Evolutionary conservation across 2,329 filamentous ascomycete genomes (phyloP).

Genomic region (Fusarium sp.): DNA sequence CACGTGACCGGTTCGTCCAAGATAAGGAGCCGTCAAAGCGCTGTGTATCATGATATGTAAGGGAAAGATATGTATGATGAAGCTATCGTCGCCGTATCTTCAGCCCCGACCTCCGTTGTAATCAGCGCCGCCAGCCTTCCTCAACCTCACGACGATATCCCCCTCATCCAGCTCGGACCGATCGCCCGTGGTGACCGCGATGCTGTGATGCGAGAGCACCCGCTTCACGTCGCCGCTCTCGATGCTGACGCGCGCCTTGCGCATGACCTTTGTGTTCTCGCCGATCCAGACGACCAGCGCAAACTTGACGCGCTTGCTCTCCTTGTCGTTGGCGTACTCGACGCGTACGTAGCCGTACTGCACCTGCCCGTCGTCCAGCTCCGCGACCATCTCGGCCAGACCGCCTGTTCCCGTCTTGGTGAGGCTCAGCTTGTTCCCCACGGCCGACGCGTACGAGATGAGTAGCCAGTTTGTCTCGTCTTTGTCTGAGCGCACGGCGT

Average conservation of each 20-base stretch:
- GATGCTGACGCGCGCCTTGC: slow-evolving; percentile 74
- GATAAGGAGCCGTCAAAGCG: not conserved
- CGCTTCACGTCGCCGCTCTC: slow-evolving; percentile 73
- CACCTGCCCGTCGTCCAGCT: slow-evolving; percentile 67
- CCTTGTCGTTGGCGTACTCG: slow-evolving; percentile 76
- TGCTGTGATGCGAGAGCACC: slow-evolving; percentile 70
- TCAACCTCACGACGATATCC: slow-evolving; percentile 68
- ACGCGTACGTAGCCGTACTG: slow-evolving; percentile 73
- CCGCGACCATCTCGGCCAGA: slow-evolving; percentile 63
- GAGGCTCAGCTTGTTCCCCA: slow-evolving; percentile 66
- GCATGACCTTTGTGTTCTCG: slow-evolving; percentile 71
- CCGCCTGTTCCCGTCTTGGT: slow-evolving; percentile 68
- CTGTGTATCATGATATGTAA: not conserved
- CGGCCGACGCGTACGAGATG: slow-evolving; percentile 66
- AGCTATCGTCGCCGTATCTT: slow-evolving; percentile 1
- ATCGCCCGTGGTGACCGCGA: slow-evolving; percentile 70
- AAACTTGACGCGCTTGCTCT: slow-evolving; percentile 75
- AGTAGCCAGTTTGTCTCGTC: slow-evolving; percentile 73
- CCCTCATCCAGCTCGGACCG: slow-evolving; percentile 67
- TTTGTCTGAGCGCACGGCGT: slow-evolving; percentile 73
- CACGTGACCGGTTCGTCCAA: slow-evolving; percentile 16
- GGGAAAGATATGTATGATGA: not conserved
- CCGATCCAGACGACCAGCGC: slow-evolving; percentile 75
- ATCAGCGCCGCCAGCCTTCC: slow-evolving; percentile 75
- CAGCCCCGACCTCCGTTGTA: slow-evolving; percentile 73